Percentiles rank a stretch among this genome's conserved stretches.
Evolutionary conservation across 75 land plant genomes (phyloP).

Genomic region (Pinus albicaulis): DNA sequence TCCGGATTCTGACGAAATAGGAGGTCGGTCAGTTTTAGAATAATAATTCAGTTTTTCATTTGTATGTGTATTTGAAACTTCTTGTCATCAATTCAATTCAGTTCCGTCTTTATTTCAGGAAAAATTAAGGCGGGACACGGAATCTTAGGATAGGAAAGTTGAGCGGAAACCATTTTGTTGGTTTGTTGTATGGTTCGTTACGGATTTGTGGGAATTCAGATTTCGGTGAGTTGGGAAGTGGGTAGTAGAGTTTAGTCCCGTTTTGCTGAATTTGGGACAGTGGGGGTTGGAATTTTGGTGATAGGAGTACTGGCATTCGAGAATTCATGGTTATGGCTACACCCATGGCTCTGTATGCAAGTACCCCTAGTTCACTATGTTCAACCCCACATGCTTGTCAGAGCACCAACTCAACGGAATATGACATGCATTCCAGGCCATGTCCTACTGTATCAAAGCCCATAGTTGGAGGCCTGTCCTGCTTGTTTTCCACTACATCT

Average conservation of each 20-base stretch:
- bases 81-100: too few relatives aligned
- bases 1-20: too few relatives aligned
- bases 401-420: slow-evolving; percentile 8
- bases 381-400: slow-evolving; percentile 16
- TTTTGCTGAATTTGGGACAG: background rate
- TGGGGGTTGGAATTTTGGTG: background rate
- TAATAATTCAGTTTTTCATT: too few relatives aligned
- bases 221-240: too few relatives aligned
- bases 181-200: too few relatives aligned
- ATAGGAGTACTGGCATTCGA: background rate
- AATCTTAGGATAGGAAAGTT: too few relatives aligned
- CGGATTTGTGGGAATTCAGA: too few relatives aligned
- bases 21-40: too few relatives aligned
- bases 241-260: background rate
- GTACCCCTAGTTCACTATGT: slow-evolving; percentile 1
- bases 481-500: slow-evolving; percentile 40
- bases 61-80: too few relatives aligned
- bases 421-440: slow-evolving; percentile 15
- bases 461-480: slow-evolving; percentile 52
- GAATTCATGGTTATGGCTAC: slow-evolving; percentile 1
- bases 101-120: too few relatives aligned
- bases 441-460: slow-evolving; percentile 35
- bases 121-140: too few relatives aligned
- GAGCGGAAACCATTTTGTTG: too few relatives aligned
- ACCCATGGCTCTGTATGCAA: slow-evolving; percentile 7